Evolutionary conservation across 129 eudicot species (phyloP).

Genomic region (Cynara cardunculus): DNA sequence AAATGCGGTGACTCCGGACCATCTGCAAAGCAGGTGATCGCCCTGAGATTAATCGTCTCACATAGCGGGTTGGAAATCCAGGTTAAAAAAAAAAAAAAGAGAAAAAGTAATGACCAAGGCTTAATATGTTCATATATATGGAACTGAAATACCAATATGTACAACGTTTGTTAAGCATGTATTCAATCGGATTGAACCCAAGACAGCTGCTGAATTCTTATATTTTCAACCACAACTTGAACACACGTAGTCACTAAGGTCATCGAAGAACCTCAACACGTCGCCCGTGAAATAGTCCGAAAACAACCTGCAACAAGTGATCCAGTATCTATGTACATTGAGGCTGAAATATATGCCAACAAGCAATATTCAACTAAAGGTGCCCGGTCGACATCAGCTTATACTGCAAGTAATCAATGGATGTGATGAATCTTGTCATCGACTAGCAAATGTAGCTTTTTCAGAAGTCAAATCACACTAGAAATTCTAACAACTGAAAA

Average conservation of each 20-base stretch:
- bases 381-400: not conserved
- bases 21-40: no score
- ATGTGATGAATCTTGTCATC: not conserved
- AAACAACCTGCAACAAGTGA: not conserved
- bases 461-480: not conserved
- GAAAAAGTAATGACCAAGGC: not conserved
- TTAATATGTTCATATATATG: not conserved
- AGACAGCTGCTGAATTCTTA: not conserved
- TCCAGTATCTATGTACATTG: not conserved
- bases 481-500: not conserved
- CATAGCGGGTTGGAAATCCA: no score
- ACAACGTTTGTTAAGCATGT: not conserved
- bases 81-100: no score
- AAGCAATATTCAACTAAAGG: not conserved
- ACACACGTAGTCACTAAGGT: not conserved
- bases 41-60: no score
- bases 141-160: not conserved
- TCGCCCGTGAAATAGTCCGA: not conserved
- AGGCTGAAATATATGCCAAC: not conserved
- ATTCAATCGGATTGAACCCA: not conserved
- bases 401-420: not conserved
- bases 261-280: not conserved
- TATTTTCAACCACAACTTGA: not conserved
- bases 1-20: no score
- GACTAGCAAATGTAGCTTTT: not conserved